Base-by-base conservation (phyloP, 768 basidiomycete genomes). In the Phlebiopsis gigantea region DNA sequence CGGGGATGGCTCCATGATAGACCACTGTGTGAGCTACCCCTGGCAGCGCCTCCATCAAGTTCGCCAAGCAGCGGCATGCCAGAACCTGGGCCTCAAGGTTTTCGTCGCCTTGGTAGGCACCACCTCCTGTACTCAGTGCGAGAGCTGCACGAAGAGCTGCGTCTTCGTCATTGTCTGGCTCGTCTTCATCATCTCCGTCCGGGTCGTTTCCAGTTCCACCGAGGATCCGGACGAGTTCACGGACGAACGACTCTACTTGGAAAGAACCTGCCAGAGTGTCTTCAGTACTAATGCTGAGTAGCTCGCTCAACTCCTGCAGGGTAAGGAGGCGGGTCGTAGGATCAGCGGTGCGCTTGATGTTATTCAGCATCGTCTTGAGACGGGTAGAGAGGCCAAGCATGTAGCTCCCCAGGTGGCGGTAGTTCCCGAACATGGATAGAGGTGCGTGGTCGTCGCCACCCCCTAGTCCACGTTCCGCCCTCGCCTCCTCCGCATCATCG, bases 31-130 rank as follows among this genome's bases (percentile, higher is more conserved):
- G 94, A n/a, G 93, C 93, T 42, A 93, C 89, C 24, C 95, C 94
- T 17, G 97, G 97, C 21, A 98, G 79, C n/a, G 94, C 96, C 71
- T 98, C 97, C 93, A 98, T 95, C 55, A 99, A 79, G 70, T 99
- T 98, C 47, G 95, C 96, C 52, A 99, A 77, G 69, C 97, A 99
- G 60, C 97, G 81, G 71, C 95, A 98, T 26, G 97, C 97, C 46
- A 98, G 80, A 49, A 98, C 85, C 72, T 98, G 95, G 53, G 93
- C 93, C 73, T 98, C 95, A 28, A 90, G 81, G 62, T 90, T 90
- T 57, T 91, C 90, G 63, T 93, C 90, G 29, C 88, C 90, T 65
- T 85, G 84, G 66, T 77, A 87, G 1, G 75, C 68, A 5, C 77
- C 80, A 7, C 72, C 75, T 22, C 86, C 86, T 0, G 83, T 75